A percentile compares a stretch with the other conserved stretches of the same genome.
Conservation (phyloP, 495 filamentous ascomycete species). For the Penicillium cinerascens region DNA sequence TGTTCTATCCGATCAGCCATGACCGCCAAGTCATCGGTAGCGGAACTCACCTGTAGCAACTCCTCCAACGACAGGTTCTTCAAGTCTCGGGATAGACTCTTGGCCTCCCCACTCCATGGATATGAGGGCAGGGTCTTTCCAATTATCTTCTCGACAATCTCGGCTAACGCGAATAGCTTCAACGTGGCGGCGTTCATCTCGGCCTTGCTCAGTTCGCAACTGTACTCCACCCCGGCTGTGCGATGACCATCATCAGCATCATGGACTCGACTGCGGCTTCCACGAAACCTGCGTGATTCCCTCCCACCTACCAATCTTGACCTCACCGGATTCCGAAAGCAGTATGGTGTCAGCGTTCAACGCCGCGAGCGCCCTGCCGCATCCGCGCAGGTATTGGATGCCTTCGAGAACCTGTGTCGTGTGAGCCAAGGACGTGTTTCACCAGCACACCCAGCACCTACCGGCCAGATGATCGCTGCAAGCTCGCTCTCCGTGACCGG, state of each 20-base stretch:
- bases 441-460: background rate
- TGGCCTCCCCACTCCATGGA: background rate
- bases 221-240: background rate
- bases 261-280: background rate
- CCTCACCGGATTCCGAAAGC: background rate
- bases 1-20: background rate
- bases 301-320: background rate
- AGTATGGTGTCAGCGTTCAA: background rate
- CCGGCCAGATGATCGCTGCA: constrained; percentile 2
- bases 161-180: constrained; percentile 1
- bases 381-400: background rate
- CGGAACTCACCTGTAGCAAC: background rate
- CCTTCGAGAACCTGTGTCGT: background rate
- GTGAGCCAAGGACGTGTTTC: background rate
- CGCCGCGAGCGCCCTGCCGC: background rate
- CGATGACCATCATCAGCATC: background rate
- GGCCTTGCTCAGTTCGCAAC: background rate
- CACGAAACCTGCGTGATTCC: no score
- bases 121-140: background rate
- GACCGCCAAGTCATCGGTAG: background rate
- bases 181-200: constrained; percentile 2
- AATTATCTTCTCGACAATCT: background rate
- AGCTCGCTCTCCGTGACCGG: background rate
- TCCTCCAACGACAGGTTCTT: background rate
- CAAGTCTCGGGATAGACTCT: background rate